Evolutionary conservation across 345 rosid species (phyloP), one percentile per base, ranked within the genome.

Genomic region (Brassica rapa): DNA sequence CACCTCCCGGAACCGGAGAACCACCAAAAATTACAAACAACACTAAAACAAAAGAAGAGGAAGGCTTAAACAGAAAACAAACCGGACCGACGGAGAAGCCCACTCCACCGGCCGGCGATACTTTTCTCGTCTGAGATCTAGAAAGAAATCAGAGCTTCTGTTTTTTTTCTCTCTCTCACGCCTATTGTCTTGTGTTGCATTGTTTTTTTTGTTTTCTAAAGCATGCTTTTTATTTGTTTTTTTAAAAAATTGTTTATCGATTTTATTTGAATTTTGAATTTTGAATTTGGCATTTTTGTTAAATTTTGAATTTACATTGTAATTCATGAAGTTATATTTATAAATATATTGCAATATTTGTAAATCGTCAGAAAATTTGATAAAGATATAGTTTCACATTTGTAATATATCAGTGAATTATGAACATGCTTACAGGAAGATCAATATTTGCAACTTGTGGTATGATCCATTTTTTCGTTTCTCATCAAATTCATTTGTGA

Each of bases 361-460:
- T 10, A 60, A 23, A 32, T 8, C 33, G 24, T 8, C 6, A 8
- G 21, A 43, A 33, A 29, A 46, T 9, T 2, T 73, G 2, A n/a
- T 14, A 49, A 49, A 11, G 1, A 29, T 62, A 29, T 72, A 62
- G 46, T 60, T 59, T 8, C 25, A 60, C 56, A 60, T 71, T 23
- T 57, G 62, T 57, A 57, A 21, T 57, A 57, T 21, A 21, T 21
- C 14, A 57, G 12, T n/a, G 56, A 49, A 49, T 49, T 49, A 49
- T 49, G 56, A 49, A 49, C 56, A 49, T 4, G 6, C 56, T 49
- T 49, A 49, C 19, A 49, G 7, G 56, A 49, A 49, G 56, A 49
- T 49, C 56, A 49, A 49, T 49, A 49, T 49, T n/a, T 49, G 19
- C 19, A 79, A 70, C 74, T 79, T 73, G 56, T 49, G 5, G 53